Conservation (phyloP, 768 basidiomycete species). For the Mycena belliarum region DNA sequence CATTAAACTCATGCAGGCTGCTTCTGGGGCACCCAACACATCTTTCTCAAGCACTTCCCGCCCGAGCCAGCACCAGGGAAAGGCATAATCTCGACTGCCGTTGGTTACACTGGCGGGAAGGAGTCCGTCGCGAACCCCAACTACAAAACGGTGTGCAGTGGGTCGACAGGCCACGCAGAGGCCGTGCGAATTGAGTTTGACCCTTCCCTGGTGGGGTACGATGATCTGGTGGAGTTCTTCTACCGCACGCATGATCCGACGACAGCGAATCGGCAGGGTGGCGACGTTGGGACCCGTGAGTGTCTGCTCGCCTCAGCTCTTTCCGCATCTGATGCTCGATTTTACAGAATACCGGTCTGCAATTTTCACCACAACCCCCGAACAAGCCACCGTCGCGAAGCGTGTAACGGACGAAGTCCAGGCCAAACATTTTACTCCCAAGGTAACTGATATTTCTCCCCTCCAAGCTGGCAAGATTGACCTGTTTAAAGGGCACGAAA, state of each 20-base stretch:
- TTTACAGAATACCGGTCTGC: conserved; percentile 72
- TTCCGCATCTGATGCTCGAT: background rate
- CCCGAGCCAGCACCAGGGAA: conserved; percentile 42
- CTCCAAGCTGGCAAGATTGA: background rate
- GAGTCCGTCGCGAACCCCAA: conserved; percentile 41
- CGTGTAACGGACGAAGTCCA: conserved; percentile 69
- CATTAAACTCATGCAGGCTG: conserved; percentile 38
- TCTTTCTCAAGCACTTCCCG: conserved; percentile 60
- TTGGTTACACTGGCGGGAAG: conserved; percentile 63
- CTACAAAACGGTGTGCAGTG: conserved; percentile 66
- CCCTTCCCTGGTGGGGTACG: conserved; percentile 62
- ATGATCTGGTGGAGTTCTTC: conserved; percentile 77
- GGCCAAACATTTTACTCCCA: conserved; percentile 62
- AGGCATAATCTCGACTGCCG: conserved; percentile 55
- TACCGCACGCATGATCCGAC: conserved; percentile 80
- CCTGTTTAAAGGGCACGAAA: conserved; percentile 32
- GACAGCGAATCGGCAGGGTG: conserved; percentile 62
- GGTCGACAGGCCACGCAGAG: conserved; percentile 72
- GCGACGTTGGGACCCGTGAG: conserved; percentile 62
- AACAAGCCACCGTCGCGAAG: conserved; percentile 60
- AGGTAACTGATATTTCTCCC: conserved; percentile 23
- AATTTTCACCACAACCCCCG: conserved; percentile 65
- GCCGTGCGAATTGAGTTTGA: conserved; percentile 70
- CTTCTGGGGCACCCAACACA: conserved; percentile 68
- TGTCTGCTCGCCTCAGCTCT: conserved; percentile 13